Evolutionary conservation across 1,139 yeast species (phyloP), one percentile per base, ranked within the genome.

Genomic region (Meyerozyma athensensis): DNA sequence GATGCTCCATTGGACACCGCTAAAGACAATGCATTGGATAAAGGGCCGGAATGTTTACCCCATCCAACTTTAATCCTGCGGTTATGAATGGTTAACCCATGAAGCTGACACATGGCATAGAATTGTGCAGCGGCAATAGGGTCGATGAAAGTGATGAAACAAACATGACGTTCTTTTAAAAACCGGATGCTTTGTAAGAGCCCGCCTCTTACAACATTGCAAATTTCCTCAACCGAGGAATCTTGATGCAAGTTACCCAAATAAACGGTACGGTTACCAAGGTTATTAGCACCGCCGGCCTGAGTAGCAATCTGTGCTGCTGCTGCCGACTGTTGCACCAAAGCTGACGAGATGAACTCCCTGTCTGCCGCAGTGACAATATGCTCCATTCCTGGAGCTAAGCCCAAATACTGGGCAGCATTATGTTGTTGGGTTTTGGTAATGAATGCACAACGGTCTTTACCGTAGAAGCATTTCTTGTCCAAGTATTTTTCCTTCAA

Each of bases 1-100:
- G 90, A 78, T 1, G 97, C 97, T 33, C 97, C 97, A 38, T 82
- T 81, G n/a, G 92, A 77, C n/a, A 89, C 94, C 1, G 96, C 96
- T 44, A 81, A 63, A 6, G 87, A 78, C 42, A 90, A 72, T 4
- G 86, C 83, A 47, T 84, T 81, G n/a, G 87, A 78, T 41, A 90
- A 68, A 1, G 95, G 92, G 7, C 97, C 96, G 2, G 95, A 80
- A 58, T 87, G 95, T 56, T 86, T 86, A 36, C 97, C 98, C 97
- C 97, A 92, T 14, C 96, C 96, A 42, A 92, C 86, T 57, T 86
- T 85, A 40, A 90, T 78, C 49, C 86, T 73, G 50, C 90, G 74
- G 51, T 82, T 81, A 57, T 86, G 95, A 40, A 92, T 81, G 4
- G 85, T 74, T 39, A 92, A 64, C 1, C 94, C 95, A 48, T 86